Evolutionary conservation across 2,329 filamentous ascomycete genomes (phyloP).

Genomic region (Ceratocystis variospora): DNA sequence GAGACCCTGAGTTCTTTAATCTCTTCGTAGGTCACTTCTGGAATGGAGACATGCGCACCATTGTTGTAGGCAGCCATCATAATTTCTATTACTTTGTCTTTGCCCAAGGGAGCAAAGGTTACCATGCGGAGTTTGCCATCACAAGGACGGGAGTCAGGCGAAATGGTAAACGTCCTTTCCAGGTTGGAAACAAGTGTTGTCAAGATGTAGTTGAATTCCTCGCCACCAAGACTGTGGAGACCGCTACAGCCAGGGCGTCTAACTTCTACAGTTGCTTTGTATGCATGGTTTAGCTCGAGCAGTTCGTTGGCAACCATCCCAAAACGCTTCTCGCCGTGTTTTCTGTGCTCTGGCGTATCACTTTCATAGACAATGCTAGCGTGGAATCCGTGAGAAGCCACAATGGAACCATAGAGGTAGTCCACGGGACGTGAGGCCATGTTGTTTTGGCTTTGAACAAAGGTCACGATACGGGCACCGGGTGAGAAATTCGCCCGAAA

Average conservation of each 20-base stretch:
- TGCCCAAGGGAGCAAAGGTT: conserved; percentile 55
- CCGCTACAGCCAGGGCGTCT: conserved; percentile 19
- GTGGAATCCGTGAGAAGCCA: conserved; percentile 82
- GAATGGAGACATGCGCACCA: conserved; percentile 41
- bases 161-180: conserved; percentile 70
- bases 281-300: conserved; percentile 42
- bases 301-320: conserved; percentile 69
- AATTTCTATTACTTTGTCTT: conserved; percentile 57
- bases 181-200: conserved; percentile 65
- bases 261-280: conserved; percentile 33
- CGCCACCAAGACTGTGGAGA: conserved; percentile 20
- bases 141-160: conserved; percentile 54
- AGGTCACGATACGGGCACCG: conserved; percentile 37
- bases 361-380: conserved; percentile 80
- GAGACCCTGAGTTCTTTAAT: conserved; percentile 54
- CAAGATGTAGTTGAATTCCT: conserved; percentile 60
- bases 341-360: conserved; percentile 69
- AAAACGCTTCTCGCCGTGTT: conserved; percentile 65
- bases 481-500: conserved; percentile 50
- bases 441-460: conserved; percentile 18
- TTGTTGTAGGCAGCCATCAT: conserved; percentile 53
- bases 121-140: conserved; percentile 59
- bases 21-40: conserved; percentile 56
- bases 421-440: conserved; percentile 23
- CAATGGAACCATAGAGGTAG: conserved; percentile 59